Evolutionary conservation across 371 early-diverging fungal genomes (phyloP), one percentile per base, ranked within the genome.

Genomic region (Circinella umbellata): DNA sequence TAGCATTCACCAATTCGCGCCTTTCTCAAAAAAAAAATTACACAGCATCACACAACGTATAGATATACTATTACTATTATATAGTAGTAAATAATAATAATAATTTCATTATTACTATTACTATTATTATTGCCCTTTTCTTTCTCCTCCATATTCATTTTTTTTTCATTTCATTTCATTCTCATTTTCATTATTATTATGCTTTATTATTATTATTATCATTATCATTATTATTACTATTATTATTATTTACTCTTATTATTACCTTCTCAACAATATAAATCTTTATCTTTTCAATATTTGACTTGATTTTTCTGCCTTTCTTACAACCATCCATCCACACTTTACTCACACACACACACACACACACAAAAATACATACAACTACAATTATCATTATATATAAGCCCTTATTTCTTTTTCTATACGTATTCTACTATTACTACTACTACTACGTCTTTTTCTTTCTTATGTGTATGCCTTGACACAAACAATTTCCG

Each of bases 401-500:
- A 47, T n/a, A 51, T 14, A 5, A 51, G 4, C 15, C 4, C 51
- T 17, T 51, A 42, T 42, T 9, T 42, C 3, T 42, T 42, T 9
- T 42, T 9, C 42, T 9, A 9, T 42, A 6, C 39, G 6, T 10
- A 42, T 42, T 42, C 42, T 9, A 42, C 11, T 42, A 39, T 39
- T 39, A 39, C 10, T 39, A 49, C 14, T 51, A 51, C 15, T n/a
- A 57, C 57, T 27, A 13, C 5, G 5, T 49, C 49, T 51, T 51
- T 15, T 51, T 51, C 51, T 34, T 34, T 57, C 27, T 57, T 57
- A 57, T 57, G 57, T 57, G 57, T 57, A 57, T 57, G 57, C 57
- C 57, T 57, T 57, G 57, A n/a, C 57, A 57, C 57, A 57, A 57
- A 57, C 18, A 57, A 57, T 51, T 15, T 27, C 57, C 57, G 57